phyloP scores from a whole-genome alignment of 2,329 filamentous ascomycete genomes.

The Cladophialophora yegresii region DNA sequence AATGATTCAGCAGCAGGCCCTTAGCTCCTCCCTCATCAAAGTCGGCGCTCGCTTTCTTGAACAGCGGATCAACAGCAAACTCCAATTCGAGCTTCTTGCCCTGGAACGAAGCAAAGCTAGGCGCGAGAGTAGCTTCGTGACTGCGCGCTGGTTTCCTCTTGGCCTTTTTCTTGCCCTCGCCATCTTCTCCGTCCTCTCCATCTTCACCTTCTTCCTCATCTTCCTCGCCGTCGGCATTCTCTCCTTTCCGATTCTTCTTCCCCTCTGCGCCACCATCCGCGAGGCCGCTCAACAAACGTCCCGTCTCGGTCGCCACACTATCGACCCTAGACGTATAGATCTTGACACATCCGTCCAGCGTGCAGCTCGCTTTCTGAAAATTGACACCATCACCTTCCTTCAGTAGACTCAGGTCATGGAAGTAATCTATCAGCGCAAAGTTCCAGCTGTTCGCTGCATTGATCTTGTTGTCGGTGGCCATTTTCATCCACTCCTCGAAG shows the following conservation, averaged over 20 bases:
- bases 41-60: conserved; percentile 97
- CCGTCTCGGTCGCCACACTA: conserved; percentile 95
- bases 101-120: conserved; percentile 82
- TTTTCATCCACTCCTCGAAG: conserved; percentile 99
- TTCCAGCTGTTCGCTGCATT: conserved; percentile 99
- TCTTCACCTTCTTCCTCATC: conserved; percentile 65
- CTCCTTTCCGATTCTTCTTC: conserved; percentile 60
- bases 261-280: conserved; percentile 72
- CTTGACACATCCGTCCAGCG: conserved; percentile 95
- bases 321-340: conserved; percentile 98
- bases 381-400: conserved; percentile 97
- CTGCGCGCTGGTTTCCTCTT: conserved; percentile 78
- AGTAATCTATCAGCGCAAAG: conserved; percentile 99
- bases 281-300: conserved; percentile 87
- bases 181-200: conserved; percentile 55
- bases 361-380: conserved; percentile 97
- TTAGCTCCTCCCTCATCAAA: conserved; percentile 98
- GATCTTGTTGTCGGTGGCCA: conserved; percentile 99
- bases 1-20: conserved; percentile 87
- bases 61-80: conserved; percentile 94
- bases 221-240: conserved; percentile 66
- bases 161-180: conserved; percentile 59
- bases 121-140: conserved; percentile 88
- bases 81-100: conserved; percentile 98
- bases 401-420: conserved; percentile 96